These are phyloP conservation scores for Auricularia heimuer DNA, from an alignment of 768 basidiomycete species.

Conservation along the genomic window DNA sequence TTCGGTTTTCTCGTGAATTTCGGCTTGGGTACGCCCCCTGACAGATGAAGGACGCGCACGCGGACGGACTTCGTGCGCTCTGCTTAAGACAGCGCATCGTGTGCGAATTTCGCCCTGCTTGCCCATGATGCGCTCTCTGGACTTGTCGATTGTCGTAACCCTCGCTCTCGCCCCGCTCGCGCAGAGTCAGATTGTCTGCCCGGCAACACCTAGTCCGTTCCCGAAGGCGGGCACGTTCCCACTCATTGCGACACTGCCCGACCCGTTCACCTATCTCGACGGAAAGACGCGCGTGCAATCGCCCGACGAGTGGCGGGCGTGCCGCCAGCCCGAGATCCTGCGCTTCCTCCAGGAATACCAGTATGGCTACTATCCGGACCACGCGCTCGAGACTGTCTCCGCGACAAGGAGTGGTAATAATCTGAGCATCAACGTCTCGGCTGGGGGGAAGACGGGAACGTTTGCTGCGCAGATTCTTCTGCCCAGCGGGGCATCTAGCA, in stretches of 20 bases:
- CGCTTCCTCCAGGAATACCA: constrained; percentile 4
- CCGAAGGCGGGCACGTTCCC: neutral
- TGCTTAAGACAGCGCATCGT: no score
- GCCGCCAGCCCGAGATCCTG: constrained; percentile 3
- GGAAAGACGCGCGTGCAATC: neutral
- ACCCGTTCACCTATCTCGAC: neutral
- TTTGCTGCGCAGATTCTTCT: neutral
- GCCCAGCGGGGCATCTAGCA: neutral
- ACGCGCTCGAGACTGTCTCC: neutral
- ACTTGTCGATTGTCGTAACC: neutral
- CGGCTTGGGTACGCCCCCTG: no score
- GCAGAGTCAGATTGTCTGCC: neutral
- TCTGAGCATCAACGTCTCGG: neutral
- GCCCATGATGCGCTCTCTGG: no score
- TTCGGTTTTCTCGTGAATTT: no score
- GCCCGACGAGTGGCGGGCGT: constrained; percentile 3
- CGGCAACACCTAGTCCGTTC: neutral
- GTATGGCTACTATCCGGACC: constrained; percentile 6
- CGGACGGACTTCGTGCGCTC: no score
- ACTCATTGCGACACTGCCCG: neutral
- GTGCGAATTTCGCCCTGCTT: no score
- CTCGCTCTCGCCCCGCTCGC: neutral
- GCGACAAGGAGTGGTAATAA: neutral
- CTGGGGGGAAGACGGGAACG: neutral
- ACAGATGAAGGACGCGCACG: no score